Evolutionary conservation across 306 rosid genomes (phyloP), one percentile per base, ranked within the genome.

Genomic region (Psophocarpus tetragonolobus): DNA sequence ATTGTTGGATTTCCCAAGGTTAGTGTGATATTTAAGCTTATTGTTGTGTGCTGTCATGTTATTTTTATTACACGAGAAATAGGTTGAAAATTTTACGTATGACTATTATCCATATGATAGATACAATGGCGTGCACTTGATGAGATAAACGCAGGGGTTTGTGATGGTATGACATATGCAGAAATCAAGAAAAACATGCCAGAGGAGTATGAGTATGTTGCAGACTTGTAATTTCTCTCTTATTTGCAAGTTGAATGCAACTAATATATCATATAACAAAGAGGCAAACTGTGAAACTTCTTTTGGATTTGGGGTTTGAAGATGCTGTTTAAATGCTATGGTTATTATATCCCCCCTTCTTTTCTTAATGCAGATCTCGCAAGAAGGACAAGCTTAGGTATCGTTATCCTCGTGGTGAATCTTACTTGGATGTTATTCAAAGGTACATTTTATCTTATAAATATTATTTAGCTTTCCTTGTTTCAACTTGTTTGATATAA

Each of bases 71-170:
- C 58, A 14, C 18, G 6, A 68, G 29, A 57, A 68, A 64, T 23
- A 32, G 6, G 53, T 64, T 30, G 74, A 47, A 39, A 53, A 60
- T 45, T 57, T 27, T 70, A 32, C 39, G 9, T 18, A 20, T 61
- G 74, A 18, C 44, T 71, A 42, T 32, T 45, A 58, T 65, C 21
- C 60, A 21, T 74, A 60, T 81, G 64, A 72, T 79, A 95, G 99
- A 91, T 95, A 80, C 97, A 92, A 91, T 95, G 99, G 98, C 96
- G 97, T n/a, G 97, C 99, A 56, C 90, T 95, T 73, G 99, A 95
- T 74, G 99, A 95, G 87, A 95, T 95, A 84, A 78, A 95, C 73
- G 87, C 82, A 17, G 99, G 99, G 26, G 99, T 91, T 8, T 95
- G 99, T 67, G 99, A 92, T 87, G 99, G 97, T 47, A 95, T 95